A percentile compares a stretch with the other conserved stretches of the same genome.
Conservation (phyloP, 1,284 basidiomycete genomes). For the Ganoderma sinense region DNA sequence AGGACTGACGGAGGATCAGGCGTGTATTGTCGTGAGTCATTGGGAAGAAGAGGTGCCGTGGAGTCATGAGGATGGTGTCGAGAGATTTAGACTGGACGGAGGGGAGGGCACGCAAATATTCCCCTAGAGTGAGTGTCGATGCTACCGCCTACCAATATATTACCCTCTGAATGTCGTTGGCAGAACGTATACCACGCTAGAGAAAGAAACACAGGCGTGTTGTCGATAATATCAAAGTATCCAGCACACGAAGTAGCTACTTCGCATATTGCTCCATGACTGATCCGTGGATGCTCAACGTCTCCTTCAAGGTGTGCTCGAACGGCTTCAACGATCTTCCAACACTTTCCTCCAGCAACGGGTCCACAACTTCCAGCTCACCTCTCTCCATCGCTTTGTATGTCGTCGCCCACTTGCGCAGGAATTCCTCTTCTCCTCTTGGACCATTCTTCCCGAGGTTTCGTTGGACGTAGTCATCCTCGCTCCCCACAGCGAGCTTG, state of each 20-base stretch:
- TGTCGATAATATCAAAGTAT: not conserved
- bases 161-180: not conserved
- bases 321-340: constrained; percentile 39
- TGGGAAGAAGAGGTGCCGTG: constrained; percentile 91
- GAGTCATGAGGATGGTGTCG: constrained; percentile 59
- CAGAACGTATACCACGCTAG: not conserved
- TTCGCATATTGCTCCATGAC: constrained; percentile 30
- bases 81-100: constrained; percentile 45
- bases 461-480: constrained; percentile 38
- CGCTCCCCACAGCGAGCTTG: constrained; percentile 34
- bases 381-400: constrained; percentile 38
- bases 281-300: constrained; percentile 21
- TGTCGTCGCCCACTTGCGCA: constrained; percentile 42
- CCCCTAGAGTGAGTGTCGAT: constrained; percentile 22
- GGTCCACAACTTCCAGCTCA: constrained; percentile 40
- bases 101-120: constrained; percentile 42
- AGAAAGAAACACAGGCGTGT: not conserved
- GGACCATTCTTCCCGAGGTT: constrained; percentile 30
- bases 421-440: constrained; percentile 36
- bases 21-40: constrained; percentile 86
- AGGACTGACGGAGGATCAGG: constrained; percentile 62
- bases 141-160: not conserved
- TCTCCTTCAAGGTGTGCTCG: constrained; percentile 35
- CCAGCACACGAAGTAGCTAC: not conserved
- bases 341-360: constrained; percentile 36